Conservation (phyloP, 2,329 filamentous ascomycete species). For the Seiridium cupressi region DNA sequence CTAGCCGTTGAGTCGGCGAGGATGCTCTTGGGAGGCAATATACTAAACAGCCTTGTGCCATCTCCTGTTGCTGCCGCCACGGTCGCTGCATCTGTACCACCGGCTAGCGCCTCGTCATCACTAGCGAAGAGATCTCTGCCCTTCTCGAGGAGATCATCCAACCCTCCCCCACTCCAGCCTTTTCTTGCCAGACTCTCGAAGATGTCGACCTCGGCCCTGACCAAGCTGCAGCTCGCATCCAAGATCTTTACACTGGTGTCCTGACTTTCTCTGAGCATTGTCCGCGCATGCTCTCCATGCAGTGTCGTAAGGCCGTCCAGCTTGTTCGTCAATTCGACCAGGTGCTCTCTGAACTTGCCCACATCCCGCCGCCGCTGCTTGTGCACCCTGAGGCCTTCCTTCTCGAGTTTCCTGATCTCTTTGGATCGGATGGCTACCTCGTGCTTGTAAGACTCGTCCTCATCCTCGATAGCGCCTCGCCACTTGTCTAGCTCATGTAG, state of each 20-base stretch:
- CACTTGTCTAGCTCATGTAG: conserved; percentile 69
- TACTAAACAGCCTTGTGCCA: conserved; percentile 59
- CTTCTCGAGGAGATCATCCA: conserved; percentile 65
- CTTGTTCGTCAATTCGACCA: conserved; percentile 61
- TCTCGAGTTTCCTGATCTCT: conserved; percentile 64
- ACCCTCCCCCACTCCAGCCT: conserved; percentile 64
- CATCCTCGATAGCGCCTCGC: conserved; percentile 62
- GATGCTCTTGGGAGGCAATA: conserved; percentile 63
- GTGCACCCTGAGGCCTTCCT: conserved; percentile 63
- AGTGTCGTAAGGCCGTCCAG: conserved; percentile 62
- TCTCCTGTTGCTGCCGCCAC: conserved; percentile 30
- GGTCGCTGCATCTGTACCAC: conserved; percentile 15
- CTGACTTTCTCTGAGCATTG: conserved; percentile 61
- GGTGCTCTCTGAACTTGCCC: conserved; percentile 58
- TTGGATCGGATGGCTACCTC: conserved; percentile 52
- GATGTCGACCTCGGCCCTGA: conserved; percentile 68
- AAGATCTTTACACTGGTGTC: conserved; percentile 62
- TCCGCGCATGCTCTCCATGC: conserved; percentile 59
- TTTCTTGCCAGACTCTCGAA: conserved; percentile 66
- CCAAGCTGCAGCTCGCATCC: conserved; percentile 63
- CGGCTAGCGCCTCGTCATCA: conserved; percentile 27
- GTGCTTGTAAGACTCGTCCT: conserved; percentile 58
- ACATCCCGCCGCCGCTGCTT: conserved; percentile 60
- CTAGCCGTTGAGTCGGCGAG: conserved; percentile 48
- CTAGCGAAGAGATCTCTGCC: conserved; percentile 60